These are phyloP conservation scores for Geotrichum fermentans DNA, from an alignment of 1,139 yeast species.

Conservation along the genomic window DNA sequence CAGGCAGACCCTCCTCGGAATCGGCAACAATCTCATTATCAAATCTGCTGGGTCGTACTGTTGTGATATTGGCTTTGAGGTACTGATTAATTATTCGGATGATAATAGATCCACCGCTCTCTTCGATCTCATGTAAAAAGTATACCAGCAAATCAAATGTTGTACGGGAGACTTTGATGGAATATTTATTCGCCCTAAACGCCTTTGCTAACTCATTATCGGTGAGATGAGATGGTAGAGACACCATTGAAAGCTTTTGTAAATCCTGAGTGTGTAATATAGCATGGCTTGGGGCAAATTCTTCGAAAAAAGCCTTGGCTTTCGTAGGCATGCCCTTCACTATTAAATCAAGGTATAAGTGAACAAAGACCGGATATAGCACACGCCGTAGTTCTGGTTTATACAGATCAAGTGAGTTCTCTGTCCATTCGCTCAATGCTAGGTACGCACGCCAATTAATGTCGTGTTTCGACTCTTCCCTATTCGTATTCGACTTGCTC, in stretches of 20 bases:
- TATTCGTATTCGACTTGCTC: slow-evolving; percentile 34
- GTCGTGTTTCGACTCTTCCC: not conserved
- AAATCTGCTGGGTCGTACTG: slow-evolving; percentile 36
- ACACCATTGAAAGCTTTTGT: slow-evolving; percentile 63
- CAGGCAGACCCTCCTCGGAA: slow-evolving; percentile 63
- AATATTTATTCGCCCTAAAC: slow-evolving; percentile 68
- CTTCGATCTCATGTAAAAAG: slow-evolving; percentile 87
- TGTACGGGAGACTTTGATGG: slow-evolving; percentile 76
- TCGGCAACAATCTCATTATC: slow-evolving; percentile 37
- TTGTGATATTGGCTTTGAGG: slow-evolving; percentile 58
- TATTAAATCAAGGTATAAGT: slow-evolving; percentile 75
- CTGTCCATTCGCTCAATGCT: slow-evolving; percentile 82
- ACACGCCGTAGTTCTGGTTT: slow-evolving; percentile 81
- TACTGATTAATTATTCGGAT: slow-evolving; percentile 84
- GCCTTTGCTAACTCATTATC: slow-evolving; percentile 80
- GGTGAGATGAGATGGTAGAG: slow-evolving; percentile 72
- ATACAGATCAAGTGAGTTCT: slow-evolving; percentile 84
- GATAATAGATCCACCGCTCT: slow-evolving; percentile 83
- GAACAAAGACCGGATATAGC: slow-evolving; percentile 85
- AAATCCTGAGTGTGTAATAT: slow-evolving; percentile 77
- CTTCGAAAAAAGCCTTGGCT: slow-evolving; percentile 72
- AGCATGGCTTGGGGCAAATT: slow-evolving; percentile 67
- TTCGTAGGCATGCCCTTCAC: slow-evolving; percentile 53
- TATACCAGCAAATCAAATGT: slow-evolving; percentile 78
- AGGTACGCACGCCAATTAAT: slow-evolving; percentile 57